Percentiles rank a stretch among this genome's conserved stretches.
Evolutionary conservation across 2,329 filamentous ascomycete species (phyloP).

Genomic region (Aspergillus vadensis): DNA sequence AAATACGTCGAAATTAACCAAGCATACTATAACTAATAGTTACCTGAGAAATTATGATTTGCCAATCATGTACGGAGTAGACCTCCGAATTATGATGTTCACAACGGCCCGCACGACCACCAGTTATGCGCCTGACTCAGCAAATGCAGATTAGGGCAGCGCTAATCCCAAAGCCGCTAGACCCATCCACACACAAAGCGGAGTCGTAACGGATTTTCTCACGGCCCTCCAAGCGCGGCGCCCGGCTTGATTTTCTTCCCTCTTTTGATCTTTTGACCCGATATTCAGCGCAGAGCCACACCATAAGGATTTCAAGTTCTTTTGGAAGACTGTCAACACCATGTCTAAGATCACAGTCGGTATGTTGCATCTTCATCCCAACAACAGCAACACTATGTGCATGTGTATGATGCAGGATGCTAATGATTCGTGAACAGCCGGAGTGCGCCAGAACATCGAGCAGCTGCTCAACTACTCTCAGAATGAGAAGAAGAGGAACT

Average conservation of each 20-base stretch:
- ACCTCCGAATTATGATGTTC: too few species aligned
- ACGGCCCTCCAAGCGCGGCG: constrained; percentile 17
- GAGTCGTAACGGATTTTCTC: constrained; percentile 36
- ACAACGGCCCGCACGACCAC: too few species aligned
- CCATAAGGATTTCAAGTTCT: constrained; percentile 71
- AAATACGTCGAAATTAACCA: too few species aligned
- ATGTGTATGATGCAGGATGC: not conserved
- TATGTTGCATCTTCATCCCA: constrained; percentile 33
- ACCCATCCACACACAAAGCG: constrained; percentile 40
- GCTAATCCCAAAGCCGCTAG: constrained; percentile 30
- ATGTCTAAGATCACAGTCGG: constrained; percentile 63
- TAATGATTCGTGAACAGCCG: constrained; percentile 56
- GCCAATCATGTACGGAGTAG: too few species aligned
- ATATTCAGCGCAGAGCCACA: constrained; percentile 60
- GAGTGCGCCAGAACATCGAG: constrained; percentile 93
- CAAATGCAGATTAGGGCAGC: constrained; percentile 26
- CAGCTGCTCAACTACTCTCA: constrained; percentile 93
- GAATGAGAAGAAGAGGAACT: constrained; percentile 97
- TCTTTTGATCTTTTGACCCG: constrained; percentile 28
- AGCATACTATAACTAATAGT: too few species aligned
- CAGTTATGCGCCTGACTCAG: not conserved
- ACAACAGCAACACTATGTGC: not conserved
- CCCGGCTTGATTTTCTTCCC: constrained; percentile 17
- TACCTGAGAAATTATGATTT: too few species aligned
- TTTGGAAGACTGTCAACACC: constrained; percentile 78